These are phyloP conservation scores for Inosperma sp. DNA, from an alignment of 768 basidiomycete genomes.

Conservation along the genomic window DNA sequence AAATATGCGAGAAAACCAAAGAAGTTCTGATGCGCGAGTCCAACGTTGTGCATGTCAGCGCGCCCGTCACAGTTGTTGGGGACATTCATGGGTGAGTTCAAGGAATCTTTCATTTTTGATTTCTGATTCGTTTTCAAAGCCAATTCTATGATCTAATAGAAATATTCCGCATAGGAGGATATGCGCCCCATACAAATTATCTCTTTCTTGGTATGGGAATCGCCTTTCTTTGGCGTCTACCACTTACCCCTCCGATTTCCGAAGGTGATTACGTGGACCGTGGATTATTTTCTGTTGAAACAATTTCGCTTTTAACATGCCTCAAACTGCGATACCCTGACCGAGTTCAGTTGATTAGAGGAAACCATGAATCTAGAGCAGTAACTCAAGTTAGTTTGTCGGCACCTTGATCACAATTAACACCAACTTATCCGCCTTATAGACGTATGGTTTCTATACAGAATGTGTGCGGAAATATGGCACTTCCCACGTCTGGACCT, in stretches of 20 bases:
- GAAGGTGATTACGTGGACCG: slow-evolving; percentile 98
- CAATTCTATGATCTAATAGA: slow-evolving; percentile 99
- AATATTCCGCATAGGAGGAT: slow-evolving; percentile 98
- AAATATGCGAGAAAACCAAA: slow-evolving; percentile 99
- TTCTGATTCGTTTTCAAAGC: slow-evolving; percentile 50
- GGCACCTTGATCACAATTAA: slow-evolving; percentile 18
- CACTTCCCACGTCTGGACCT: slow-evolving; percentile 94
- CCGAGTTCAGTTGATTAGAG: slow-evolving; percentile 92
- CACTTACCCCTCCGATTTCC: slow-evolving; percentile 15
- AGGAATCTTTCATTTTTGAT: slow-evolving; percentile 10
- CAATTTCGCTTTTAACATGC: slow-evolving; percentile 94
- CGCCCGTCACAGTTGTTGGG: slow-evolving; percentile 97
- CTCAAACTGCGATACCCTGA: slow-evolving; percentile 96
- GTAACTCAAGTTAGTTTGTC: slow-evolving; percentile 83
- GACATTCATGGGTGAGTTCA: slow-evolving; percentile 97
- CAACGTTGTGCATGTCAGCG: slow-evolving; percentile 95
- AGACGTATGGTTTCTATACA: slow-evolving; percentile 99
- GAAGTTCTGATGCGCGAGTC: slow-evolving; percentile 99
- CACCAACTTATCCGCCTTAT: slow-evolving; percentile 28
- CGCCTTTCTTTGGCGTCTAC: background rate
- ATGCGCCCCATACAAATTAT: slow-evolving; percentile 95
- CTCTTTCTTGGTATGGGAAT: slow-evolving; percentile 80
- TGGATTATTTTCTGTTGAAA: slow-evolving; percentile 96
- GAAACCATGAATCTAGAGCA: slow-evolving; percentile 96
- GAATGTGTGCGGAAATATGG: slow-evolving; percentile 98